Conservation (phyloP, 2,329 filamentous ascomycete genomes). For the Proliferodiscus dingleyae region DNA sequence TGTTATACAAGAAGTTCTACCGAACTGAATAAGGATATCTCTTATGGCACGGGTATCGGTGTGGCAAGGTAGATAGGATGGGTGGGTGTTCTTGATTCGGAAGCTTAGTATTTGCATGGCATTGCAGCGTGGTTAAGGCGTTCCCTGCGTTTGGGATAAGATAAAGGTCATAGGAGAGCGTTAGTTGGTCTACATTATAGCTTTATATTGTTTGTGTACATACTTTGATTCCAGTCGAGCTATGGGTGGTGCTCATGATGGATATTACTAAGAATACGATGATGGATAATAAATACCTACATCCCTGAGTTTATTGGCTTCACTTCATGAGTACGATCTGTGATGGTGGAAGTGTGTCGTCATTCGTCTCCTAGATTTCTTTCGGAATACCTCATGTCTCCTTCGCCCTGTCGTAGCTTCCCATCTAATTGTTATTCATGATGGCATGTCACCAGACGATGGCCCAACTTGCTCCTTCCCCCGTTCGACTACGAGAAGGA, state of each 20-base stretch:
- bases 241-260: too few relatives aligned
- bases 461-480: background rate
- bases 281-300: conserved; percentile 19
- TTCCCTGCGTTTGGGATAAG: conserved; percentile 9
- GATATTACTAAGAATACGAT: conserved; percentile 20
- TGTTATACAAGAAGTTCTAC: conserved; percentile 99
- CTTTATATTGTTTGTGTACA: conserved; percentile 24
- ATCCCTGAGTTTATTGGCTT: too few relatives aligned
- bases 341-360: too few relatives aligned
- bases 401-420: background rate
- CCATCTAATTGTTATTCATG: too few relatives aligned
- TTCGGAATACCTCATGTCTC: too few relatives aligned
- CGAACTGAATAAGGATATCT: conserved; percentile 45
- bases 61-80: conserved; percentile 9
- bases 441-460: too few relatives aligned
- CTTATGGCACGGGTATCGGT: too few relatives aligned
- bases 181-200: conserved; percentile 8
- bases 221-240: conserved; percentile 20
- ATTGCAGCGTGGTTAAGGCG: conserved; percentile 22
- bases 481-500: background rate
- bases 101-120: conserved; percentile 9
- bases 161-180: too few relatives aligned
- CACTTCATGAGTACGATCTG: too few relatives aligned
- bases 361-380: too few relatives aligned
- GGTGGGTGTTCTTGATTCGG: conserved; percentile 9